Conservation (phyloP, 2,329 filamentous ascomycete species). For the Verticillium longisporum region DNA sequence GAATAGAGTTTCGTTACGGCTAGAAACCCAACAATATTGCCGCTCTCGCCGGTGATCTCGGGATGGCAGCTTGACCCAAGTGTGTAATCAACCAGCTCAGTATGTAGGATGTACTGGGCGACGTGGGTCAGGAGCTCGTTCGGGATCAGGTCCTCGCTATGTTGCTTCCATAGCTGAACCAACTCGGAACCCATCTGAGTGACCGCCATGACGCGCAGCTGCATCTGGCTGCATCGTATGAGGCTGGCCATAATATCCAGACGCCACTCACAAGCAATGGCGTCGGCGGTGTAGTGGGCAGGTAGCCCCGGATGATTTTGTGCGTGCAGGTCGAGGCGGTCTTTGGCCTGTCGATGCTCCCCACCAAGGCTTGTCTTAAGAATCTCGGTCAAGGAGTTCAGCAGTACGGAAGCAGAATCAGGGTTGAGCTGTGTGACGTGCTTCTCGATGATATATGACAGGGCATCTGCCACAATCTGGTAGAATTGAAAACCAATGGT, state of each 20-base stretch:
- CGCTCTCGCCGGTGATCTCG: conserved; percentile 74
- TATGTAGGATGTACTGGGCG: conserved; percentile 60
- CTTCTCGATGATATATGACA: conserved; percentile 46
- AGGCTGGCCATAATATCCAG: conserved; percentile 63
- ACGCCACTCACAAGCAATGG: conserved; percentile 59
- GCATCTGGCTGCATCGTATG: conserved; percentile 82
- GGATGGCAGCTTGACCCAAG: conserved; percentile 88
- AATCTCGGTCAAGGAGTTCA: conserved; percentile 36
- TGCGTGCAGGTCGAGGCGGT: conserved; percentile 23
- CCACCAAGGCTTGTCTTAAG: conserved; percentile 32
- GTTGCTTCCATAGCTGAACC: conserved; percentile 56
- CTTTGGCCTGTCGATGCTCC: conserved; percentile 25
- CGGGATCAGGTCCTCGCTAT: conserved; percentile 34
- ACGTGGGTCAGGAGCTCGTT: conserved; percentile 56
- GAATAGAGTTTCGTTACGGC: conserved; percentile 72
- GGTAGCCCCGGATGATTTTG: conserved; percentile 29
- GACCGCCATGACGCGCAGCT: conserved; percentile 74
- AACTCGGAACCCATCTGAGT: conserved; percentile 67
- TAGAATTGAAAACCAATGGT: conserved; percentile 36
- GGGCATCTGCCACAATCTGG: conserved; percentile 28
- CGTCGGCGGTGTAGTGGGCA: conserved; percentile 32
- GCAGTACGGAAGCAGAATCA: conserved; percentile 32
- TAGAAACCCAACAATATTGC: conserved; percentile 82
- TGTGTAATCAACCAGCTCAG: conserved; percentile 76
- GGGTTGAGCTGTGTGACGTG: conserved; percentile 42